phyloP scores from a whole-genome alignment of 257 asterid genomes.

The Eustoma russellianum region DNA sequence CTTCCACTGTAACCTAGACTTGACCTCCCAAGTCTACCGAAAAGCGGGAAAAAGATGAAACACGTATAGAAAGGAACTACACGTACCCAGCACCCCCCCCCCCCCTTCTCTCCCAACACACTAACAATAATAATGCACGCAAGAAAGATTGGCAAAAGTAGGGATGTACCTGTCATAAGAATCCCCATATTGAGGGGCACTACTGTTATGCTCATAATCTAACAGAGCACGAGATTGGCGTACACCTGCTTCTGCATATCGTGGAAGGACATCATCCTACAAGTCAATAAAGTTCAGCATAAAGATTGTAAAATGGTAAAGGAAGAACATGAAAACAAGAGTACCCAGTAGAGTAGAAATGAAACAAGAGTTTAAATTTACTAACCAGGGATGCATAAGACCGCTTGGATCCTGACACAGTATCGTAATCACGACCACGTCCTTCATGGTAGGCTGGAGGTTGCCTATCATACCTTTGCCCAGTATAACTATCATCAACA shows the following conservation, averaged over 20 bases:
- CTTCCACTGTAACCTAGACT: slow-evolving; percentile 66
- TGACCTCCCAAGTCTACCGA: slow-evolving; percentile 68
- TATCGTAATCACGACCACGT: slow-evolving; percentile 64
- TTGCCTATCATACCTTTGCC: slow-evolving; percentile 79
- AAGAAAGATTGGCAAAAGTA: not conserved
- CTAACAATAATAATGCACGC: not conserved
- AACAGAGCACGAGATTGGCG: slow-evolving; percentile 88
- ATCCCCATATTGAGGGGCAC: slow-evolving; percentile 77
- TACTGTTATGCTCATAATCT: slow-evolving; percentile 65
- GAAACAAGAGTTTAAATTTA: slow-evolving; percentile 1
- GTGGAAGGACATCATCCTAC: slow-evolving; percentile 84
- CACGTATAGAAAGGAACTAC: too few relatives aligned
- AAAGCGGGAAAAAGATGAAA: not conserved
- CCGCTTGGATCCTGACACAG: slow-evolving; percentile 86
- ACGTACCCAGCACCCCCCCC: too few relatives aligned
- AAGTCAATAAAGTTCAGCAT: not conserved
- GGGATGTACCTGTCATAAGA: slow-evolving; percentile 63
- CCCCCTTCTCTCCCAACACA: too few relatives aligned
- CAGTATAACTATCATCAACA: slow-evolving; percentile 61
- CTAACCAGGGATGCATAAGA: slow-evolving; percentile 62
- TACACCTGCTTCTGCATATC: slow-evolving; percentile 66
- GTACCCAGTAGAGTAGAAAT: not conserved
- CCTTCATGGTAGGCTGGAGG: slow-evolving; percentile 68
- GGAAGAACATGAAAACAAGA: not conserved
- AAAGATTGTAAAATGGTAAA: too few relatives aligned